Conservation (phyloP, 495 filamentous ascomycete genomes). For the Tetracladium marchalianum region DNA sequence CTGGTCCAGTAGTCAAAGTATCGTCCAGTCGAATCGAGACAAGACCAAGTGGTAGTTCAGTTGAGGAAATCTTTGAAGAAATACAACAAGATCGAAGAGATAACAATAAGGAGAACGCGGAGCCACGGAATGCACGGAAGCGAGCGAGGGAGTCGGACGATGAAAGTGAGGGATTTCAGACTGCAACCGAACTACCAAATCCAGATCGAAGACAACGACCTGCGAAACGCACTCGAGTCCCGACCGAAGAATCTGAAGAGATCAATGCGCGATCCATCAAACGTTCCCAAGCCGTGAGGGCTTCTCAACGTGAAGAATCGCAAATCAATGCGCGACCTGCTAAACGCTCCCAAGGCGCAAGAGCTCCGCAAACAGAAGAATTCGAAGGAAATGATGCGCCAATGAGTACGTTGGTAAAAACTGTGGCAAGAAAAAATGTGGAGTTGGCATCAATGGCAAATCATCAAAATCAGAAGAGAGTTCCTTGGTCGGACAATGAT, state of each 20-base stretch:
- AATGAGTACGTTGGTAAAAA: constrained; percentile 13
- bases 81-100: too few species aligned
- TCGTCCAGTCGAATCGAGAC: too few species aligned
- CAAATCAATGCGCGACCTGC: too few species aligned
- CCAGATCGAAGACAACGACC: not conserved
- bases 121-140: not conserved
- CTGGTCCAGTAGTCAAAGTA: too few species aligned
- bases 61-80: too few species aligned
- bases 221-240: constrained; percentile 4
- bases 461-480: constrained; percentile 32
- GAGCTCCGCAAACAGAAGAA: not conserved
- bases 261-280: not conserved
- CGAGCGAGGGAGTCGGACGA: constrained; percentile 5
- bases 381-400: constrained; percentile 6
- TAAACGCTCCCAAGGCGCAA: too few species aligned
- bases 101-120: too few species aligned
- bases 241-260: constrained; percentile 4
- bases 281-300: not conserved
- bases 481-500: constrained; percentile 33
- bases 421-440: constrained; percentile 13
- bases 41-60: too few species aligned
- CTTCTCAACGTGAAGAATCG: not conserved
- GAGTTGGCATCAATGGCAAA: constrained; percentile 15
- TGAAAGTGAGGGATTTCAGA: constrained; percentile 19
- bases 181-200: constrained; percentile 10